Base-by-base conservation (phyloP, 768 basidiomycete species). In the Leccinum barrowsii region DNA sequence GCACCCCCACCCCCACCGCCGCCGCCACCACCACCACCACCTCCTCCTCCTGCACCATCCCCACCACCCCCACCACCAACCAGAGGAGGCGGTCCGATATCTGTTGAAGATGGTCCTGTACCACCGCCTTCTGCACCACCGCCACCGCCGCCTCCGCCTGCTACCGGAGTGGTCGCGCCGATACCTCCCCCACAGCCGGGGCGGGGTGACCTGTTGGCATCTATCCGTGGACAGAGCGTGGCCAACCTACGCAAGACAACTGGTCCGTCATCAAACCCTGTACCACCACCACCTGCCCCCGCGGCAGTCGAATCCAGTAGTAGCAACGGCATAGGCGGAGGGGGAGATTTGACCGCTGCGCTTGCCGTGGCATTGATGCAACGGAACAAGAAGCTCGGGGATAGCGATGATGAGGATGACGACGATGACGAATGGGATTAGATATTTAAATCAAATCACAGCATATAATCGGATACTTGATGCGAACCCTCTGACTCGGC, bases 301-400 rank as follows among this genome's bases (percentile, higher is more conserved):
- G 61, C 54, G 6, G 70, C 58, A 6, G 72, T 74, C 37, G 72
- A 77, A 37, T 60, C 74, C 2, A 71, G 73, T 28, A 58, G n/a
- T 54, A 26, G 75, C 22, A 68, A 74, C 12, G 70, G 76, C 6
- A 67, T 67, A 8, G 70, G 71, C 2, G 77, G 68, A 13, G 85
- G 78, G 12, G 91, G 87, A 0, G 87, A 94, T 73, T 71, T 96
- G 59, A 93, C 94, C 0, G 80, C 84, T 4, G 91, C 92, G 7
- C 76, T 97, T 49, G 94, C 93, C 5, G 89, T 85, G 51, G 94
- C 94, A 1, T 73, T 98, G 61, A 75, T 86, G 65, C 84, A 88
- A 70, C 76, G 94, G 64, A 96, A 91, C 70, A 92, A 90, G 76
- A 87, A 90, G 67, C 75, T 96, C 64, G 93, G 90, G 2, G 92